These are phyloP conservation scores for Trametes gibbosa DNA, from an alignment of 768 basidiomycete genomes.

Conservation along the genomic window DNA sequence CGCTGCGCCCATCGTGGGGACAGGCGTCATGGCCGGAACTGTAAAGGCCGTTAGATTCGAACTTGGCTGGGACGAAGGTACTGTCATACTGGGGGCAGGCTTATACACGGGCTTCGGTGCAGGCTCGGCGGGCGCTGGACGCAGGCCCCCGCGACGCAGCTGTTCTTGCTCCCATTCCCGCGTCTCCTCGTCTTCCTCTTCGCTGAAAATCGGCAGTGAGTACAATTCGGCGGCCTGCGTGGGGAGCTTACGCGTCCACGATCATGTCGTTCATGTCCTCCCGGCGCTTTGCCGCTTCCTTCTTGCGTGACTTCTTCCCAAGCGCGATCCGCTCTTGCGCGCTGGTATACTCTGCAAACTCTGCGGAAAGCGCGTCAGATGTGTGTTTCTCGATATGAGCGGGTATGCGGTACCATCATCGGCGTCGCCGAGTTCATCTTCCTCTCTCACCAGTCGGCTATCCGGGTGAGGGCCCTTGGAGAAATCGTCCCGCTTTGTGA, in stretches of 20 bases:
- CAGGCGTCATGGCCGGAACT: constrained; percentile 66
- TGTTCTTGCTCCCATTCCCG: constrained; percentile 86
- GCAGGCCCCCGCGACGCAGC: constrained; percentile 68
- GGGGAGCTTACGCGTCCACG: constrained; percentile 63
- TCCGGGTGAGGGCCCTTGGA: constrained; percentile 79
- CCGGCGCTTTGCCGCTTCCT: constrained; percentile 62
- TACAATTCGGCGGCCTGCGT: neutral
- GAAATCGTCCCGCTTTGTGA: constrained; percentile 52
- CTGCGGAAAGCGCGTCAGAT: constrained; percentile 37
- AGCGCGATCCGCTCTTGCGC: constrained; percentile 84
- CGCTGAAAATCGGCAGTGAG: constrained; percentile 37
- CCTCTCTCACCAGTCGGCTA: constrained; percentile 78
- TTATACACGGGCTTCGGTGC: constrained; percentile 61
- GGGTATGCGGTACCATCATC: constrained; percentile 65
- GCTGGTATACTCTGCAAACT: constrained; percentile 84
- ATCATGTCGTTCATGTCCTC: constrained; percentile 80
- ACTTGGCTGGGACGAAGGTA: neutral
- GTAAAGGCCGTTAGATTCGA: constrained; percentile 6
- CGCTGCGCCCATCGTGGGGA: constrained; percentile 64
- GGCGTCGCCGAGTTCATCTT: constrained; percentile 84
- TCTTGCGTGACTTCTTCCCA: constrained; percentile 77
- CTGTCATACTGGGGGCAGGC: constrained; percentile 61
- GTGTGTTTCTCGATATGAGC: neutral
- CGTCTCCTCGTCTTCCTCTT: constrained; percentile 82
- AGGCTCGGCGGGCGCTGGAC: constrained; percentile 33